Percentiles rank a stretch among this genome's conserved stretches.
These are phyloP conservation scores for Salix arbutifolia DNA, from an alignment of 345 rosid species.

Conservation along the genomic window DNA sequence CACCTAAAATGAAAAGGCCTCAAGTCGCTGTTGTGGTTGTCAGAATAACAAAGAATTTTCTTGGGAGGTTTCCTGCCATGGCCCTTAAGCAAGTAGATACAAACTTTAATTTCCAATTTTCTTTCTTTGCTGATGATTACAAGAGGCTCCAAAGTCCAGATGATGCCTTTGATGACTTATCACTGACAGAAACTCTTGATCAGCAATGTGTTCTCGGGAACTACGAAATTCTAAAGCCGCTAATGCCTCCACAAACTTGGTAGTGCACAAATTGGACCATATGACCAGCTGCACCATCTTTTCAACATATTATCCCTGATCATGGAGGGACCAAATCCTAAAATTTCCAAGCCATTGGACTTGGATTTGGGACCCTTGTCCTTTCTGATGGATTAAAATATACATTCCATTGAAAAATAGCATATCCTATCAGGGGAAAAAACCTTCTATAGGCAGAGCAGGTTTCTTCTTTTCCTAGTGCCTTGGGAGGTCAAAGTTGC, in stretches of 20 bases:
- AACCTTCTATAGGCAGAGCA: neutral
- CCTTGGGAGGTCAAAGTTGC: neutral
- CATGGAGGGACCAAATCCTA: neutral
- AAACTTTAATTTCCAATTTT: neutral
- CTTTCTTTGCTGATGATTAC: neutral
- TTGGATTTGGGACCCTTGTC: constrained; percentile 2
- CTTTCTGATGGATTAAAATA: neutral
- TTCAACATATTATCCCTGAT: neutral
- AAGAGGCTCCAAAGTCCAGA: neutral
- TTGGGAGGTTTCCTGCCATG: neutral
- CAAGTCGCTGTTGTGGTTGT: neutral
- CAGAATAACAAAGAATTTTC: neutral
- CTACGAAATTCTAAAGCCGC: neutral
- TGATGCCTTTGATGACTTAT: neutral
- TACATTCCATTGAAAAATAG: neutral
- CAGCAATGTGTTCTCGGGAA: neutral
- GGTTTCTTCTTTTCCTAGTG: neutral
- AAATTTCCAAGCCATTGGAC: neutral
- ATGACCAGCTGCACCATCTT: neutral
- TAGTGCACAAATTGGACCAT: constrained; percentile 1
- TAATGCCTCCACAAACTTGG: neutral
- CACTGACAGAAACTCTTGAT: neutral
- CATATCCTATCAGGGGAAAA: neutral
- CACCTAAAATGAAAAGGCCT: neutral
- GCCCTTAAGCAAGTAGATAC: neutral